Conservation (phyloP, 2,329 filamentous ascomycete species). For the Neopestalotiopsis sp. region DNA sequence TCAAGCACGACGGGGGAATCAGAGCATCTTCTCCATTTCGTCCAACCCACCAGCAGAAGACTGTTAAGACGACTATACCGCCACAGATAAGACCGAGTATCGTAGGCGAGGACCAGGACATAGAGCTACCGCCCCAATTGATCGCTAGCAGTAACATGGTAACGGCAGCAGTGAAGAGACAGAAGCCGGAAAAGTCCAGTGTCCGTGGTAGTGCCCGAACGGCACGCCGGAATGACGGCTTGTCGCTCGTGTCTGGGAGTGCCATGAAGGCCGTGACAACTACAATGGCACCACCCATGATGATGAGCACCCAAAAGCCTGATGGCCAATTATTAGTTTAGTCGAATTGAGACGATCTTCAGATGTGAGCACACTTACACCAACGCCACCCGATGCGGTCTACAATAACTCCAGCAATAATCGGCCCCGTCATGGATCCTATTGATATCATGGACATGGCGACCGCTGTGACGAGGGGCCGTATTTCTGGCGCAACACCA, state of each 20-base stretch:
- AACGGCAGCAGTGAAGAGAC: not conserved
- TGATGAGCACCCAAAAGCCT: not conserved
- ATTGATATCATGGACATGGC: not conserved
- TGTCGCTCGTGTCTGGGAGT: not conserved
- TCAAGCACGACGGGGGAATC: not conserved
- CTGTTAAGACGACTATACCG: not conserved
- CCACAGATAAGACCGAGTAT: not conserved
- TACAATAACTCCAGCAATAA: not conserved
- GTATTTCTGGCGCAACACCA: not conserved
- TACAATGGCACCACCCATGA: not conserved
- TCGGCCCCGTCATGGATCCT: not conserved
- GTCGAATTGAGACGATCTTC: no score
- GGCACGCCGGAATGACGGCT: not conserved
- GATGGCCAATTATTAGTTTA: no score
- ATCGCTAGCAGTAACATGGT: not conserved
- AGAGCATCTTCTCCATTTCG: not conserved
- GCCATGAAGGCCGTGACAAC: not conserved
- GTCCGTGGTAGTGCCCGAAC: not conserved
- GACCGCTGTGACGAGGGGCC: not conserved
- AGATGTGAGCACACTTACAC: not conserved
- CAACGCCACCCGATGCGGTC: not conserved
- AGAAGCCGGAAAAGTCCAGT: not conserved
- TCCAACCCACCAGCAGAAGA: not conserved
- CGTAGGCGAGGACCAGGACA: not conserved
- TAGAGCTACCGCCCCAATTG: not conserved